Base-by-base conservation (phyloP, 2,329 filamentous ascomycete genomes). In the Thyridium curvatum region DNA sequence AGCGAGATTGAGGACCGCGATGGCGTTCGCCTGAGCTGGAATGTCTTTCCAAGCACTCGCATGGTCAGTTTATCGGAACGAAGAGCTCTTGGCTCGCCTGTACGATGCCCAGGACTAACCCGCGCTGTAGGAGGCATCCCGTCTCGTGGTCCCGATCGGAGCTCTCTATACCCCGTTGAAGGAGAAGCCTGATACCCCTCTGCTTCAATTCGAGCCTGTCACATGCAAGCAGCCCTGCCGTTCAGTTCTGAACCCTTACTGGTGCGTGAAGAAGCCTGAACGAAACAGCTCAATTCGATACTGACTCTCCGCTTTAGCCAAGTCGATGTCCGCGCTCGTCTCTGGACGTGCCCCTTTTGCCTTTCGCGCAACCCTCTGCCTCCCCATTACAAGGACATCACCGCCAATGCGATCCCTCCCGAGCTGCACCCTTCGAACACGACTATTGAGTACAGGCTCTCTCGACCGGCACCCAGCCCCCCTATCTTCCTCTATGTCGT, bases 11-110 rank as follows among this genome's bases (percentile, higher is more conserved):
- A 98, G 71, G 93, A 98, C 58, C 82, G 87, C 52, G 93, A 98
- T 79, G 93, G 93, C 45, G 80, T 97, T 56, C 83, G 93, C 47
- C 75, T 98, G 50, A 96, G 91, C 67, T 98, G 93, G 93, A 98
- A 98, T 62, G 94, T 94, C 45, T 94, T 98, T 58, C 93, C 93
- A 36, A 96, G 90, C 71, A 91, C 91, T 57, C 88, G 93, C 61
- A 96, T 98, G 89, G 90, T 88, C 53, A 53, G 76, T 67, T 41
- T 45, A 44, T 47, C 50, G 48, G 6, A 10, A 26, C 10, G 21
- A 26, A 26, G 21, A 26, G 10, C 21, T 10, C 6, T 26, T 26
- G 6, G 21, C 21, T 26, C 21, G 6, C 10, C 21, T 10, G 21
- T 10, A 6, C 21, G 10, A 26, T 26, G 21, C 10, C 6, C 21